Conservation (phyloP, 78 protist genomes). For the Dictyostelium firmibasis region DNA sequence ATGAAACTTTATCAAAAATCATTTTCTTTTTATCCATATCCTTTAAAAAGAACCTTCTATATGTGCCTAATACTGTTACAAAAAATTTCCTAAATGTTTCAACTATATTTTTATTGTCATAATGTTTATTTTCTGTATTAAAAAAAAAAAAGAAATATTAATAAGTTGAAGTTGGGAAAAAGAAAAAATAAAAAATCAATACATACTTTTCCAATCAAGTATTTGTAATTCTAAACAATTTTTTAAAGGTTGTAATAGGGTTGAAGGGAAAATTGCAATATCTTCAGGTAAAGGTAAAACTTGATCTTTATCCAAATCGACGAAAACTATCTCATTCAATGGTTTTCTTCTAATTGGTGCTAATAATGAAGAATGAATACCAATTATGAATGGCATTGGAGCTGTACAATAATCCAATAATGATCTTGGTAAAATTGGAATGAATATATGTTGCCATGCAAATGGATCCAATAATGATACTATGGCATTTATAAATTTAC, state of each 20-base stretch:
- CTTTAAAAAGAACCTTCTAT: slow-evolving; percentile 71
- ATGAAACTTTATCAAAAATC: slow-evolving; percentile 69
- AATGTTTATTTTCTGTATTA: slow-evolving; percentile 16
- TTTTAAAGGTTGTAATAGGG: slow-evolving; percentile 59
- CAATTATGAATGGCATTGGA: slow-evolving; percentile 83
- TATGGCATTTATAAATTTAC: slow-evolving; percentile 73
- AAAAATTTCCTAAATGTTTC: slow-evolving; percentile 73
- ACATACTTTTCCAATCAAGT: slow-evolving; percentile 47
- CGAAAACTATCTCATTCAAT: slow-evolving; percentile 65
- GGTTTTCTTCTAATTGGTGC: slow-evolving; percentile 70
- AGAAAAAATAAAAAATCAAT: background rate
- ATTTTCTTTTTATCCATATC: slow-evolving; percentile 68
- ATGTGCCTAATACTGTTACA: slow-evolving; percentile 65
- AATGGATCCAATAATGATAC: slow-evolving; percentile 72
- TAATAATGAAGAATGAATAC: slow-evolving; percentile 78
- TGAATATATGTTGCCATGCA: slow-evolving; percentile 79
- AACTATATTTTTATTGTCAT: slow-evolving; percentile 60
- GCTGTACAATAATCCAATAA: slow-evolving; percentile 79
- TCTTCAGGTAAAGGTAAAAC: slow-evolving; percentile 72
- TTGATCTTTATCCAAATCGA: slow-evolving; percentile 68
- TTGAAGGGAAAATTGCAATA: slow-evolving; percentile 59
- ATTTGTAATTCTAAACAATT: slow-evolving; percentile 64
- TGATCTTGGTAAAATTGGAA: slow-evolving; percentile 79
- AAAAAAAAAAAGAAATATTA: background rate
- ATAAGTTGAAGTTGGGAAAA: background rate